Evolutionary conservation across 2,329 filamentous ascomycete species (phyloP).

Genomic region (Bipolaris gigantea): DNA sequence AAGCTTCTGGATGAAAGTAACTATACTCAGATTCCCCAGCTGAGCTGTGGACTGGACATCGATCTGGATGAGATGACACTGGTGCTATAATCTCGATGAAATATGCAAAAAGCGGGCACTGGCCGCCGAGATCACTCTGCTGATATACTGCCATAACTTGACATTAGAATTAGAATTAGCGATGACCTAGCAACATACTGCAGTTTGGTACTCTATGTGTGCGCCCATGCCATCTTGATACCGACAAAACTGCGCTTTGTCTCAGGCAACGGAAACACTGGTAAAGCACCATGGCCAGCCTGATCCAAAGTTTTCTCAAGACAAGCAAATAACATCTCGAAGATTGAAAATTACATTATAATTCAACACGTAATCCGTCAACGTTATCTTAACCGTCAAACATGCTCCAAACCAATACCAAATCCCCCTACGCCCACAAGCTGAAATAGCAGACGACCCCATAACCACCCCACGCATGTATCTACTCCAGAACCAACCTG

Average conservation of each 20-base stretch:
- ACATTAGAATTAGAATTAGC: neutral
- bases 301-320: neutral
- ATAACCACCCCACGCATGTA: neutral
- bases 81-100: slow-evolving; percentile 22
- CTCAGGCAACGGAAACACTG: neutral
- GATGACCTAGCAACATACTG: neutral
- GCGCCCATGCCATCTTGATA: neutral
- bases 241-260: neutral
- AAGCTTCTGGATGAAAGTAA: slow-evolving; percentile 44
- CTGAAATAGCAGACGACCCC: neutral
- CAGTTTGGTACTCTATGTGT: neutral
- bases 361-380: neutral
- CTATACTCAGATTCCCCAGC: slow-evolving; percentile 51
- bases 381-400: neutral
- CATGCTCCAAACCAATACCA: neutral
- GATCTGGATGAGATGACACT: slow-evolving; percentile 45
- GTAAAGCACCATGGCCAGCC: neutral
- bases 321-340: neutral
- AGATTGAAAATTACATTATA: neutral
- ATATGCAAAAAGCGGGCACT: neutral
- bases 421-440: neutral
- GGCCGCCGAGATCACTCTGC: neutral
- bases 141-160: neutral
- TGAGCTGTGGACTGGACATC: slow-evolving; percentile 48
- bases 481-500: neutral